phyloP scores from a whole-genome alignment of 2,329 filamentous ascomycete genomes.

The Monilinia polystroma region DNA sequence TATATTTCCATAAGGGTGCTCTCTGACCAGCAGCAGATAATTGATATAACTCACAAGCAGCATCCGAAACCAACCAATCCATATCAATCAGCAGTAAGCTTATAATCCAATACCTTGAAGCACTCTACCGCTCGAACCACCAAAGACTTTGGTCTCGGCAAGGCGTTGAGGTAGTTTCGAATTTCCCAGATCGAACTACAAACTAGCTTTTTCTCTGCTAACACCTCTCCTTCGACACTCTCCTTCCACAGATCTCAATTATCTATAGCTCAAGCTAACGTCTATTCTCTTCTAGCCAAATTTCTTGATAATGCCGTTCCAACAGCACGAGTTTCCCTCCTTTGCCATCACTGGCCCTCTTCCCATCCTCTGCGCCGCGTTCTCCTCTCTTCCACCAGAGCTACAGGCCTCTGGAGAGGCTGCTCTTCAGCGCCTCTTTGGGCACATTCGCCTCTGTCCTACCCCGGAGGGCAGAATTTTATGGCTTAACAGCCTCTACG shows the following conservation, averaged over 20 bases:
- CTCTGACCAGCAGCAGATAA: fast-evolving
- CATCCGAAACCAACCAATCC: not conserved
- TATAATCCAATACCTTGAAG: not conserved
- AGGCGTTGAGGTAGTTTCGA: not conserved
- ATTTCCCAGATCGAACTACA: not conserved
- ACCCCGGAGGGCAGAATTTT: not conserved
- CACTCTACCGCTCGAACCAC: not conserved
- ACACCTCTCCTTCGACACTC: not conserved
- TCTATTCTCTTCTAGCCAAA: not conserved
- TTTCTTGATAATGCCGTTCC: not conserved
- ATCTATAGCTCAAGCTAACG: not conserved
- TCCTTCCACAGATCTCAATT: not conserved
- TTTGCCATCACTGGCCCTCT: not conserved
- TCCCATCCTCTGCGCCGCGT: not conserved
- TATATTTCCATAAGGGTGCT: no score
- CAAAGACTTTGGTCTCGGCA: not conserved
- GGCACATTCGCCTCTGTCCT: not conserved
- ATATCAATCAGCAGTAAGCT: not conserved
- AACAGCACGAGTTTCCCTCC: not conserved
- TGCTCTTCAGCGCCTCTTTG: not conserved
- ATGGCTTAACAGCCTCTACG: not conserved
- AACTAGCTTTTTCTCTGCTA: not conserved
- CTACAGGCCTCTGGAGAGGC: not conserved
- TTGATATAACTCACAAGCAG: no score
- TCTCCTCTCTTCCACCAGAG: not conserved